These are phyloP conservation scores for Agaricales sp. DNA, from an alignment of 1,284 basidiomycete species.

Conservation along the genomic window DNA sequence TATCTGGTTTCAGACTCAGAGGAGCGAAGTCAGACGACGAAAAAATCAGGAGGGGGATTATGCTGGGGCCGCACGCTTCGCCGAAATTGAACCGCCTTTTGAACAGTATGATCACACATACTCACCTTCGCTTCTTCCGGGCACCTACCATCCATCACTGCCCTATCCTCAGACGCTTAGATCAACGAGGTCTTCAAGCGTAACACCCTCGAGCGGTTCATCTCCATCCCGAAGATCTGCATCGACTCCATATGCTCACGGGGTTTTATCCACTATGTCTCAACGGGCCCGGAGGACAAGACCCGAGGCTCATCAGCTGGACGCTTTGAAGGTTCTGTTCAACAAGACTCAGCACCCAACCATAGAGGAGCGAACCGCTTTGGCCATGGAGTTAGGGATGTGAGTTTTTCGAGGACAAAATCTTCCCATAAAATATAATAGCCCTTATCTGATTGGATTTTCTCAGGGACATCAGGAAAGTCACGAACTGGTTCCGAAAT, in stretches of 20 bases:
- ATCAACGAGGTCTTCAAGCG: slow-evolving; percentile 19
- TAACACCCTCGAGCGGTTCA: slow-evolving; percentile 25
- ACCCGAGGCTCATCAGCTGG: slow-evolving; percentile 66
- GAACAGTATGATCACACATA: neutral
- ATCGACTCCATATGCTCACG: slow-evolving; percentile 26
- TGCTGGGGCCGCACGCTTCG: slow-evolving; percentile 13
- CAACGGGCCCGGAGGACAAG: slow-evolving; percentile 44
- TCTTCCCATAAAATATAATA: neutral
- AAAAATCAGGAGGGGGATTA: slow-evolving; percentile 37
- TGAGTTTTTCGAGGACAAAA: slow-evolving; percentile 17
- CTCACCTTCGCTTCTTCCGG: neutral
- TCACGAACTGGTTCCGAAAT: slow-evolving; percentile 82
- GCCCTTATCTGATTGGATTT: slow-evolving; percentile 8
- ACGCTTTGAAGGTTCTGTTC: slow-evolving; percentile 60
- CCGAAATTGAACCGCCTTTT: slow-evolving; percentile 12
- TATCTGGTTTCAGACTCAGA: slow-evolving; percentile 80
- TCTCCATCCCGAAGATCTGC: slow-evolving; percentile 24
- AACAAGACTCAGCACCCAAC: slow-evolving; percentile 62
- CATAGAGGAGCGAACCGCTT: slow-evolving; percentile 62
- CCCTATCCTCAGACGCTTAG: slow-evolving; percentile 12
- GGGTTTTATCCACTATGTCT: neutral
- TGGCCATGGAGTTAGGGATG: slow-evolving; percentile 68
- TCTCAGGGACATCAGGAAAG: slow-evolving; percentile 64
- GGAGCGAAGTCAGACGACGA: slow-evolving; percentile 60
- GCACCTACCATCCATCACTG: too few relatives aligned